Percentiles rank a stretch among this genome's conserved stretches.
Evolutionary conservation across 352 stramenopile species (phyloP).

Genomic region (Peronospora farinosa): DNA sequence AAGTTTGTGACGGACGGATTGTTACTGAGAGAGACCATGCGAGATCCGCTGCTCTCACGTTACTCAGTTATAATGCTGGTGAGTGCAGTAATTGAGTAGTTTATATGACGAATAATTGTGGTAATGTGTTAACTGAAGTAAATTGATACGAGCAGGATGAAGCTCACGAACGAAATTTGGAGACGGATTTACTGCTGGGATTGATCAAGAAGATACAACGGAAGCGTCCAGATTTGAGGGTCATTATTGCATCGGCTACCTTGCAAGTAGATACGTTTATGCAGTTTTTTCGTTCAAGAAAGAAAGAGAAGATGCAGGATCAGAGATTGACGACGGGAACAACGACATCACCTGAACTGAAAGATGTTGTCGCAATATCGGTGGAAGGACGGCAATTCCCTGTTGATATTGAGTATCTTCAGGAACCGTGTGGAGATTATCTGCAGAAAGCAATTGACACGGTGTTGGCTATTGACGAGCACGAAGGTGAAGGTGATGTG

Average conservation of each 20-base stretch:
- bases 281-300: conserved; percentile 83
- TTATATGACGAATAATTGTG: neutral
- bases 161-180: conserved; percentile 90
- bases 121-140: conserved; percentile 1
- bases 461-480: conserved; percentile 56
- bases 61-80: conserved; percentile 85
- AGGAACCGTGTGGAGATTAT: conserved; percentile 60
- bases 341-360: conserved; percentile 11
- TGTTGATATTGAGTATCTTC: conserved; percentile 89
- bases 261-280: conserved; percentile 85
- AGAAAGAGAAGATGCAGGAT: conserved; percentile 19
- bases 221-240: conserved; percentile 79
- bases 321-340: neutral
- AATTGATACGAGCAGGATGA: conserved; percentile 65
- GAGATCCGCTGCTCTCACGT: conserved; percentile 62
- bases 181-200: conserved; percentile 91
- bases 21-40: conserved; percentile 92
- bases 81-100: neutral
- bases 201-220: conserved; percentile 94
- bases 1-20: conserved; percentile 99
- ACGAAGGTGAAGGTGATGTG: conserved; percentile 86
- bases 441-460: conserved; percentile 70
- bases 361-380: conserved; percentile 58
- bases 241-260: conserved; percentile 82
- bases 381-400: conserved; percentile 87